Conservation (phyloP, 2,329 filamentous ascomycete species). For the Periconia digitata region DNA sequence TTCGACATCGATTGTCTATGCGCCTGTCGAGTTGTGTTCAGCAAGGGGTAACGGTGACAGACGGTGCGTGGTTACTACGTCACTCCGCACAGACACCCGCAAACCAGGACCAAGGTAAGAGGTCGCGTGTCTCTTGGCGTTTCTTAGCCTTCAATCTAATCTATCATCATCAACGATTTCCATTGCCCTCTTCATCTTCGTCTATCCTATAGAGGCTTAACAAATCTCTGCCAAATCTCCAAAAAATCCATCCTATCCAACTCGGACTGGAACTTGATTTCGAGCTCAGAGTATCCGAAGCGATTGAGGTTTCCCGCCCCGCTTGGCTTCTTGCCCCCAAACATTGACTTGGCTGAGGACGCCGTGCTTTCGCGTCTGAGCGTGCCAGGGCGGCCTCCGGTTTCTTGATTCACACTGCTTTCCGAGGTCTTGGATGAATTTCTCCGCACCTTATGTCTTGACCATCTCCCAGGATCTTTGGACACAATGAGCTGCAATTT, state of each 20-base stretch:
- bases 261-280: slow-evolving; percentile 31
- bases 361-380: slow-evolving; percentile 9
- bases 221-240: slow-evolving; percentile 27
- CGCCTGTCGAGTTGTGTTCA: no score
- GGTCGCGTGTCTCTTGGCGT: slow-evolving; percentile 8
- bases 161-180: not conserved
- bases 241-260: slow-evolving; percentile 29
- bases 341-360: slow-evolving; percentile 12
- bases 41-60: no score
- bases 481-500: slow-evolving; percentile 30
- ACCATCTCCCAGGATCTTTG: slow-evolving; percentile 30
- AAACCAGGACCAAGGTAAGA: slow-evolving; percentile 7
- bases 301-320: slow-evolving; percentile 21
- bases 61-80: no score
- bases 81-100: slow-evolving; percentile 5
- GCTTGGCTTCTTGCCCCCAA: slow-evolving; percentile 8
- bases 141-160: not conserved
- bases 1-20: no score
- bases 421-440: slow-evolving; percentile 16
- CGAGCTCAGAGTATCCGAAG: slow-evolving; percentile 29
- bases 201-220: slow-evolving; percentile 17
- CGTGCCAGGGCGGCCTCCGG: slow-evolving; percentile 15
- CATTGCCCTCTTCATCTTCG: not conserved
- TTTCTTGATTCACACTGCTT: slow-evolving; percentile 7
- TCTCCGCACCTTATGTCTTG: slow-evolving; percentile 25